These are phyloP conservation scores for Aureobasidium sp. DNA, from an alignment of 2,329 filamentous ascomycete species.

Conservation along the genomic window DNA sequence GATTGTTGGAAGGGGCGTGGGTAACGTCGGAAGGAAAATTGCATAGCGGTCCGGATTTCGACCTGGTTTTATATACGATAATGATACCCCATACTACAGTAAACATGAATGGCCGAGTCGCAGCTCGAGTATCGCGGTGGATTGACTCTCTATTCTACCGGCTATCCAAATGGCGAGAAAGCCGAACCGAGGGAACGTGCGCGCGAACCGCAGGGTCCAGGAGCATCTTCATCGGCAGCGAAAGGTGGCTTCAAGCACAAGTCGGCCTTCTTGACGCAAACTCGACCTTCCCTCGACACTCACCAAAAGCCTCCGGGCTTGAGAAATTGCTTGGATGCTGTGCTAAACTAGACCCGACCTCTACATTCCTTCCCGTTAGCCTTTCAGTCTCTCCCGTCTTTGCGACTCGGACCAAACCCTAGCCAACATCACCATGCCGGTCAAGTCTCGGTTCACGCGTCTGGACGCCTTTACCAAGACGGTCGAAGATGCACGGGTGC, in stretches of 20 bases:
- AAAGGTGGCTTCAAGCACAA: slow-evolving; percentile 5
- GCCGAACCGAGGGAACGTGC: slow-evolving; percentile 9
- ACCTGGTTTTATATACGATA: slow-evolving; percentile 7
- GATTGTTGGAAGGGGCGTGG: slow-evolving; percentile 86
- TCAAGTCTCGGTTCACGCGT: slow-evolving; percentile 89
- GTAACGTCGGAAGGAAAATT: slow-evolving; percentile 91
- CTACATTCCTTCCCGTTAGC: not conserved
- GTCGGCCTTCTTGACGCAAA: not conserved
- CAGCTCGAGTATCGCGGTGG: not conserved
- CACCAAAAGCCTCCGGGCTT: slow-evolving; percentile 5
- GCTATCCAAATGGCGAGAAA: not conserved
- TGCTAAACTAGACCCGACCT: not conserved
- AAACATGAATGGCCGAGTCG: not conserved
- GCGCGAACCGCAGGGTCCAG: not conserved
- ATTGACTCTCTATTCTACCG: not conserved
- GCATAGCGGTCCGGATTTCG: slow-evolving; percentile 32
- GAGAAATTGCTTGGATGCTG: slow-evolving; percentile 9
- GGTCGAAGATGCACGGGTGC: slow-evolving; percentile 92
- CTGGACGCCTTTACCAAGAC: slow-evolving; percentile 99
- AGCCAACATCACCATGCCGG: slow-evolving; percentile 55
- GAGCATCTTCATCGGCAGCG: slow-evolving; percentile 1
- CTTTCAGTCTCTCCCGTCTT: not conserved
- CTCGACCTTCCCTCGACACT: not conserved
- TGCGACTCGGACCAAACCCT: not conserved
- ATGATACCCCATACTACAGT: slow-evolving; percentile 18